Conservation (phyloP, 2,329 filamentous ascomycete genomes). For the Verticillium tricorpus region DNA sequence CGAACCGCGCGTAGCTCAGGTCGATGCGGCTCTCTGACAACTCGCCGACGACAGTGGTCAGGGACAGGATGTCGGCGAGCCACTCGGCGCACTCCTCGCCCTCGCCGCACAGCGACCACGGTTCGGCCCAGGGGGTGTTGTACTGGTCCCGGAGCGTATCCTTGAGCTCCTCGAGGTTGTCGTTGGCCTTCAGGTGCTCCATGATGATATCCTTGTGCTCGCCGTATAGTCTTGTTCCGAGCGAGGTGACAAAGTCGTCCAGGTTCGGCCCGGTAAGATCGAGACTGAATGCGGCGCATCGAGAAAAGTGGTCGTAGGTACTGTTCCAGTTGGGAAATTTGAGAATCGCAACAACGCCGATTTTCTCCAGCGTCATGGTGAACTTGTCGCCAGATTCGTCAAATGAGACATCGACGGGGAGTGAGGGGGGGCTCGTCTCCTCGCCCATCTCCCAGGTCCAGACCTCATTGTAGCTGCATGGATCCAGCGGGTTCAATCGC, state of each 20-base stretch:
- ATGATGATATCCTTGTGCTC: not conserved
- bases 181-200: not conserved
- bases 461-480: not conserved
- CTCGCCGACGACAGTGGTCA: not conserved
- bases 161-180: not conserved
- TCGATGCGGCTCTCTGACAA: not conserved
- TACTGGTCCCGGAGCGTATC: not conserved
- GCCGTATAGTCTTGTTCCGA: slow-evolving; percentile 2
- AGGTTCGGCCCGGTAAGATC: not conserved
- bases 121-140: not conserved
- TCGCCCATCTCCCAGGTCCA: not conserved
- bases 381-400: not conserved
- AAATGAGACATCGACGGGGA: not conserved
- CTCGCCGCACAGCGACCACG: not conserved
- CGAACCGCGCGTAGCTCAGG: not conserved
- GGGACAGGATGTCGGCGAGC: not conserved
- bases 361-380: not conserved
- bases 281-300: not conserved
- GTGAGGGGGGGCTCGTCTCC: not conserved
- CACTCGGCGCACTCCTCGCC: not conserved
- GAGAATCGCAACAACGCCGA: not conserved
- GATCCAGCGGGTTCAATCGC: not conserved
- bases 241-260: not conserved
- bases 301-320: not conserved
- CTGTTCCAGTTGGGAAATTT: not conserved